phyloP scores from a whole-genome alignment of 345 rosid genomes.

The Eucalyptus viminalis region DNA sequence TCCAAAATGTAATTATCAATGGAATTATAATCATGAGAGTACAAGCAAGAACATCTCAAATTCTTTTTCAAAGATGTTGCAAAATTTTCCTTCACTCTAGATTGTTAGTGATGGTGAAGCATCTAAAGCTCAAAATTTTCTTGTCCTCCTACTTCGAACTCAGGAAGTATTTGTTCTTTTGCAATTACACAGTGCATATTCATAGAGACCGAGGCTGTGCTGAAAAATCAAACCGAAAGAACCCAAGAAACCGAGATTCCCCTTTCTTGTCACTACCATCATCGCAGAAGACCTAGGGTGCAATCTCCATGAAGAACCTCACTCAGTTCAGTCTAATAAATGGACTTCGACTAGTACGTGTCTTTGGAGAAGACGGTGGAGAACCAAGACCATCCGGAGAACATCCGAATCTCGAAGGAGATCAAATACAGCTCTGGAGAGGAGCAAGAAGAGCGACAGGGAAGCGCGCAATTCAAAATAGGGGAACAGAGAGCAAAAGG shows the following conservation, averaged over 20 bases:
- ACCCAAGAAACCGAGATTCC: not conserved
- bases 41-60: not conserved
- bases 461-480: slow-evolving; percentile 18
- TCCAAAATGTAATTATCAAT: not conserved
- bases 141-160: not conserved
- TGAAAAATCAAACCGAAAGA: not conserved
- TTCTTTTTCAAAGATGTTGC: not conserved
- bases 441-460: slow-evolving; percentile 54
- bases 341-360: slow-evolving; percentile 83
- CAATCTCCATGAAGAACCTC: not conserved
- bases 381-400: slow-evolving; percentile 17
- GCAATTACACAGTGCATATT: not conserved
- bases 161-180: not conserved
- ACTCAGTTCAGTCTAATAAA: not conserved
- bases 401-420: slow-evolving; percentile 27
- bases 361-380: slow-evolving; percentile 76
- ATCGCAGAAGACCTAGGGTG: not conserved
- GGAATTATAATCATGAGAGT: too few species aligned
- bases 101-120: not conserved
- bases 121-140: not conserved
- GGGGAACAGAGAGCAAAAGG: not conserved
- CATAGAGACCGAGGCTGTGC: not conserved
- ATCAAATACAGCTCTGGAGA: slow-evolving; percentile 19
- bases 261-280: not conserved
- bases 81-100: not conserved